These are phyloP conservation scores for Ascochyta clinopodiicola DNA, from an alignment of 2,329 filamentous ascomycete genomes.

Conservation along the genomic window DNA sequence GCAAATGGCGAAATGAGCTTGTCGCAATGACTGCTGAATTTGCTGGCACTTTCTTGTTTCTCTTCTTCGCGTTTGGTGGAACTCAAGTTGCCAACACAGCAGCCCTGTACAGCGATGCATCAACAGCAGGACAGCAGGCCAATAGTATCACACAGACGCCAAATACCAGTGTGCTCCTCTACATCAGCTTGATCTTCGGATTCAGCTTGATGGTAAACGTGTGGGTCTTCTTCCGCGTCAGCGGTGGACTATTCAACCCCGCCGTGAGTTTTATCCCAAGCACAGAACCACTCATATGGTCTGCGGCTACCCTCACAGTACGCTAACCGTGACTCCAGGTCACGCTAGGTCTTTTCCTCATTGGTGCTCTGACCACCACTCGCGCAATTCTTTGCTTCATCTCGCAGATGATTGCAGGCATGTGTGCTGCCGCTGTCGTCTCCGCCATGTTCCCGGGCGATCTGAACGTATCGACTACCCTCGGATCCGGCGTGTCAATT, in stretches of 20 bases:
- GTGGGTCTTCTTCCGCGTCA: constrained; percentile 50
- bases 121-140: constrained; percentile 29
- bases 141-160: constrained; percentile 41
- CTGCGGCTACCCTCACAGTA: neutral
- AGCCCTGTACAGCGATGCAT: constrained; percentile 26
- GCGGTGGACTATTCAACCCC: constrained; percentile 50
- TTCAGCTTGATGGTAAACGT: constrained; percentile 50
- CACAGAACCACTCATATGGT: neutral
- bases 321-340: constrained; percentile 31
- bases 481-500: constrained; percentile 38
- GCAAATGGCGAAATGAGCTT: constrained; percentile 44
- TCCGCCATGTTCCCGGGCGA: constrained; percentile 45
- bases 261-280: constrained; percentile 37
- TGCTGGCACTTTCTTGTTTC: constrained; percentile 50
- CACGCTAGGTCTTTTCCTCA: constrained; percentile 47
- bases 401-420: constrained; percentile 47
- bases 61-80: constrained; percentile 50
- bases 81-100: constrained; percentile 48
- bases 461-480: constrained; percentile 45
- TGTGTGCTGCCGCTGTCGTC: constrained; percentile 45
- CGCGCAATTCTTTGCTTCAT: constrained; percentile 44
- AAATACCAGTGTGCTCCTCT: constrained; percentile 44
- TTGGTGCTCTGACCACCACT: constrained; percentile 32
- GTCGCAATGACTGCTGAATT: constrained; percentile 48
- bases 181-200: constrained; percentile 47